Percentiles rank a stretch among this genome's conserved stretches.
These are phyloP conservation scores for Citrus sinensis DNA, from an alignment of 345 rosid species.

Conservation along the genomic window DNA sequence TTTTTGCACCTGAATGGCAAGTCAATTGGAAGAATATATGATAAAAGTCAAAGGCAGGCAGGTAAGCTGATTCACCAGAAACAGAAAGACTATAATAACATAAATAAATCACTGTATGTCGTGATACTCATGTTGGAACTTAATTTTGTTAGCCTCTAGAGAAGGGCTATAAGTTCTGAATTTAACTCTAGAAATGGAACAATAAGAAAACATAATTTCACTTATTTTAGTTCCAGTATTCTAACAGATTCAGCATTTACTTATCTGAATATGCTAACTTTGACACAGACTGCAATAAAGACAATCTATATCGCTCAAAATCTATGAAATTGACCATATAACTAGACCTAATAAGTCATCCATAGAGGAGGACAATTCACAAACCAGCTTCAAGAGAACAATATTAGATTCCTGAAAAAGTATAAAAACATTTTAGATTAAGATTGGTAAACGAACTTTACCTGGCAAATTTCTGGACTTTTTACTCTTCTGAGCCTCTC, in stretches of 20 bases:
- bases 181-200: not conserved
- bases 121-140: not conserved
- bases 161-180: not conserved
- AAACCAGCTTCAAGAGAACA: too few relatives aligned
- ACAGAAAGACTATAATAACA: not conserved
- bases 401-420: not conserved
- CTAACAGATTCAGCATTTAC: not conserved
- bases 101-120: not conserved
- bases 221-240: not conserved
- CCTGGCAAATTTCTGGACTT: slow-evolving; percentile 63
- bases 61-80: not conserved
- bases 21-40: slow-evolving; percentile 6
- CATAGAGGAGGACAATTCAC: not conserved
- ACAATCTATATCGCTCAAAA: not conserved
- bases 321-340: not conserved
- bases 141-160: not conserved
- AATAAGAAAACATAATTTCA: not conserved
- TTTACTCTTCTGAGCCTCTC: slow-evolving; percentile 57
- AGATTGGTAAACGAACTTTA: slow-evolving; percentile 19
- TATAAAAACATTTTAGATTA: slow-evolving; percentile 9
- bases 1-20: slow-evolving; percentile 54
- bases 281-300: not conserved
- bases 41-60: not conserved
- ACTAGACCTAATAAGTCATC: not conserved
- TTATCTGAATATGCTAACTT: not conserved